Percentiles rank a stretch among this genome's conserved stretches.
phyloP scores from a whole-genome alignment of 495 filamentous ascomycete species.

The Xylaria cubensis region DNA sequence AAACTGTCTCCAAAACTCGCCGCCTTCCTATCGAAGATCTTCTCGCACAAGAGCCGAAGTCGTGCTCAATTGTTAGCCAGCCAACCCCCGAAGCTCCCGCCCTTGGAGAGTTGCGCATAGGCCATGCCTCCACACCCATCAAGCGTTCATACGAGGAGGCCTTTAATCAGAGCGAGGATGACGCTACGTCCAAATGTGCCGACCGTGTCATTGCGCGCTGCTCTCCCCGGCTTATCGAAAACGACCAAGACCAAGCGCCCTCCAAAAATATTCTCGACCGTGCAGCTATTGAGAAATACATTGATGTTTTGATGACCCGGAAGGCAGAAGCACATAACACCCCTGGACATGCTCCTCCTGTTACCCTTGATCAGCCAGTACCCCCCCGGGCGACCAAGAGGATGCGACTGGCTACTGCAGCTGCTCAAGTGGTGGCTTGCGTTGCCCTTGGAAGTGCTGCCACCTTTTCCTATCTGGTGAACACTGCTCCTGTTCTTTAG shows the following conservation, averaged over 20 bases:
- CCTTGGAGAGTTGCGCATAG: not conserved
- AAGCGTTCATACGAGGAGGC: conserved; percentile 21
- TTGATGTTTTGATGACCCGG: not conserved
- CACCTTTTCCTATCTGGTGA: conserved; percentile 43
- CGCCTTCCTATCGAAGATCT: conserved; percentile 36
- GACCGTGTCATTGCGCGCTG: not conserved
- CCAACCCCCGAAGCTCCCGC: not conserved
- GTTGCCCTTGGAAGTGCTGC: conserved; percentile 44
- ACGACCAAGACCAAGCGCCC: not conserved
- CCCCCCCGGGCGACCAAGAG: conserved; percentile 36
- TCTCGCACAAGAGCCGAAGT: conserved; percentile 31
- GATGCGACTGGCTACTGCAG: conserved; percentile 35
- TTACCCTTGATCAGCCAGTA: not conserved
- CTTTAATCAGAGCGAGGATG: not conserved
- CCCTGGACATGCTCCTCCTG: not conserved
- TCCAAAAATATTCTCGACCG: not conserved
- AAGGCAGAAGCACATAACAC: not conserved
- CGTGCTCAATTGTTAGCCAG: not conserved
- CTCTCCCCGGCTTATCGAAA: not conserved
- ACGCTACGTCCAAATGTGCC: not conserved
- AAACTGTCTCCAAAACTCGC: conserved; percentile 21
- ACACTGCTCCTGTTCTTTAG: conserved; percentile 41
- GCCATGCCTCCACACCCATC: not conserved
- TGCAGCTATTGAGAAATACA: not conserved
- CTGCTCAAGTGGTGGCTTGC: conserved; percentile 35